Percentiles rank a stretch among this genome's conserved stretches.
Evolutionary conservation across 2,329 filamentous ascomycete species (phyloP).

Genomic region (Colletotrichum sp.): DNA sequence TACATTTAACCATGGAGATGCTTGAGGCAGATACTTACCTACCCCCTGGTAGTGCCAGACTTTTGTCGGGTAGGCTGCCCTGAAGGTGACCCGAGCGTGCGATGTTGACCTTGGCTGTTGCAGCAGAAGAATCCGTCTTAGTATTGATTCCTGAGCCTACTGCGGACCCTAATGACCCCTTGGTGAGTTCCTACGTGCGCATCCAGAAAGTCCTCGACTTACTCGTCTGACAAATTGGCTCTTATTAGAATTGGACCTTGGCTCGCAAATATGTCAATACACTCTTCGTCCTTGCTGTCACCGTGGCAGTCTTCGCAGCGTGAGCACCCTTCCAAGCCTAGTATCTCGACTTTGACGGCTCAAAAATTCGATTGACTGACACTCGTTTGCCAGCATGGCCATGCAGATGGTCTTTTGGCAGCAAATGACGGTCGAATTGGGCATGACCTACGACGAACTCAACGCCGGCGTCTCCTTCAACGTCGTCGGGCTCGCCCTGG

Average conservation of each 20-base stretch:
- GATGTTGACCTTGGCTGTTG: not conserved
- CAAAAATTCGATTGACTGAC: not conserved
- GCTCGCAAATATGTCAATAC: not conserved
- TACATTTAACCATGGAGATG: not conserved
- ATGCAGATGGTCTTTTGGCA: not conserved
- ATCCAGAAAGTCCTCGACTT: no score
- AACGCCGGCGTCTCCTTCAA: slow-evolving; percentile 12
- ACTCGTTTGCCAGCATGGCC: not conserved
- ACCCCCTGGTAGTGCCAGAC: not conserved
- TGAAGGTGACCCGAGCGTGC: not conserved
- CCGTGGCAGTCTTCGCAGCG: not conserved
- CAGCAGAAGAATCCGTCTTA: not conserved
- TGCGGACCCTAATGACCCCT: not conserved
- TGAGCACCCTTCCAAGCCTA: not conserved
- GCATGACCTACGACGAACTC: not conserved
- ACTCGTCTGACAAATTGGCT: no score
- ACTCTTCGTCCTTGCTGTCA: not conserved
- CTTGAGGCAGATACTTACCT: not conserved
- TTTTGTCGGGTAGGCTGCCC: not conserved
- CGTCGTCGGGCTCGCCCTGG: slow-evolving; percentile 23
- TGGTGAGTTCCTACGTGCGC: not conserved
- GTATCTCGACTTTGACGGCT: not conserved
- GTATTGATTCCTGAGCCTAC: not conserved
- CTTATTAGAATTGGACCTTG: not conserved
- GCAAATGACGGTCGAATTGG: slow-evolving; percentile 27